Percentiles rank a stretch among this genome's conserved stretches.
Conservation (phyloP, 108 stramenopile species). For the Stephanodiscus minutulus region DNA sequence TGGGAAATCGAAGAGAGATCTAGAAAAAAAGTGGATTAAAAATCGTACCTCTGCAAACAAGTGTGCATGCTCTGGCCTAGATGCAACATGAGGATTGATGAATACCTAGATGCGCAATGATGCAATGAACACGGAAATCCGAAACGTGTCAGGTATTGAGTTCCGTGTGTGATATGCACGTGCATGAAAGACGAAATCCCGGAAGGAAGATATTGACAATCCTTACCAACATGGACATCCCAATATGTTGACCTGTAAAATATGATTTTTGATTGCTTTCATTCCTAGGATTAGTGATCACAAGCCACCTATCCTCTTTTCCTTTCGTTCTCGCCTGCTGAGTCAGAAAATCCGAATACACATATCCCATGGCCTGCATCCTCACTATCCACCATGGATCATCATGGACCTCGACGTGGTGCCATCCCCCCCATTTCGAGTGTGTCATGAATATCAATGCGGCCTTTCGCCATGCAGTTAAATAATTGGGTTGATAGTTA, state of each 20-base stretch:
- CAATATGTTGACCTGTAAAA: slow-evolving; percentile 53
- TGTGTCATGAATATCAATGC: slow-evolving; percentile 72
- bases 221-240: slow-evolving; percentile 12
- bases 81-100: slow-evolving; percentile 55
- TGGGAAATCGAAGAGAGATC: neutral
- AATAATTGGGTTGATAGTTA: slow-evolving; percentile 73
- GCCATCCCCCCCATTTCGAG: slow-evolving; percentile 68
- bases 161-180: too few species aligned
- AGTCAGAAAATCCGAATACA: slow-evolving; percentile 48
- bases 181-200: too few species aligned
- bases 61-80: slow-evolving; percentile 21
- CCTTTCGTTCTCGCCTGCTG: slow-evolving; percentile 37
- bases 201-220: too few species aligned
- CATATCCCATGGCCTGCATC: slow-evolving; percentile 63
- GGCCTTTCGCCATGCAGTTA: slow-evolving; percentile 71
- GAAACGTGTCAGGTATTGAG: neutral
- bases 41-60: neutral
- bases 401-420: slow-evolving; percentile 62
- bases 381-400: slow-evolving; percentile 75
- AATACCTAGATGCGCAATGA: slow-evolving; percentile 36
- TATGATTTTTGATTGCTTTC: neutral
- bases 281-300: neutral
- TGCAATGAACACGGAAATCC: neutral
- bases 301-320: slow-evolving; percentile 19
- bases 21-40: neutral